Evolutionary conservation across 352 stramenopile species (phyloP).

Genomic region (Pythium scleroteichum): DNA sequence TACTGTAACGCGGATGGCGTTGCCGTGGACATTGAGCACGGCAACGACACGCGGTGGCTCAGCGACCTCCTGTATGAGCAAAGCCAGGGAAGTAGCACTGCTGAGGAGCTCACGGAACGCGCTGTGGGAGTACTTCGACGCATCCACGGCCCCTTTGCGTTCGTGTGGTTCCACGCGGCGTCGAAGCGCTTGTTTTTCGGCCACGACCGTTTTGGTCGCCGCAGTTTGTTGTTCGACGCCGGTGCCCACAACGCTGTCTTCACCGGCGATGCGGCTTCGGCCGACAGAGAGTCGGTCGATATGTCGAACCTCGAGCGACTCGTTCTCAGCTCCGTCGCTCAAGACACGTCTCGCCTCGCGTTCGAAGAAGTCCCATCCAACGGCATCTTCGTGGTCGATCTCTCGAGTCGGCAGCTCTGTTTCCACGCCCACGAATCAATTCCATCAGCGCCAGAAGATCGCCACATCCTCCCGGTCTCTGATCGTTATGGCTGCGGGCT

Average conservation of each 20-base stretch:
- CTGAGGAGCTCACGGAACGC: slow-evolving; percentile 25
- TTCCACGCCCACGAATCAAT: slow-evolving; percentile 46
- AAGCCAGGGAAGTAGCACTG: slow-evolving; percentile 10
- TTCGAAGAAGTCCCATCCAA: slow-evolving; percentile 78
- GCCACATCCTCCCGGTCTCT: neutral
- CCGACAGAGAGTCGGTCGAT: neutral
- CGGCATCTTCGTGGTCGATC: slow-evolving; percentile 74
- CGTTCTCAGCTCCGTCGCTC: slow-evolving; percentile 49
- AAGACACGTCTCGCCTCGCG: neutral
- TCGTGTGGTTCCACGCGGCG: slow-evolving; percentile 69
- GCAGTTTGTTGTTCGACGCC: slow-evolving; percentile 82
- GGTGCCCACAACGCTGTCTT: slow-evolving; percentile 29
- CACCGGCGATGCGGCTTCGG: neutral
- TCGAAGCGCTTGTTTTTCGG: slow-evolving; percentile 86
- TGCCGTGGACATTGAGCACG: slow-evolving; percentile 19
- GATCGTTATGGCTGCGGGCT: slow-evolving; percentile 41
- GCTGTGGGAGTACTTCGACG: slow-evolving; percentile 40
- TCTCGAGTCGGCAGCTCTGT: slow-evolving; percentile 30
- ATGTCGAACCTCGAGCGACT: slow-evolving; percentile 29
- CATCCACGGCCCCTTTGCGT: slow-evolving; percentile 83
- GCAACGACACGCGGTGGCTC: slow-evolving; percentile 52
- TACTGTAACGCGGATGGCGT: slow-evolving; percentile 11
- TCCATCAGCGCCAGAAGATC: neutral
- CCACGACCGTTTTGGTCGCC: slow-evolving; percentile 88
- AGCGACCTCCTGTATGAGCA: slow-evolving; percentile 36